Percentiles rank a stretch among this genome's conserved stretches.
phyloP scores from a whole-genome alignment of 2,329 filamentous ascomycete species.

The Fusarium globosum region DNA sequence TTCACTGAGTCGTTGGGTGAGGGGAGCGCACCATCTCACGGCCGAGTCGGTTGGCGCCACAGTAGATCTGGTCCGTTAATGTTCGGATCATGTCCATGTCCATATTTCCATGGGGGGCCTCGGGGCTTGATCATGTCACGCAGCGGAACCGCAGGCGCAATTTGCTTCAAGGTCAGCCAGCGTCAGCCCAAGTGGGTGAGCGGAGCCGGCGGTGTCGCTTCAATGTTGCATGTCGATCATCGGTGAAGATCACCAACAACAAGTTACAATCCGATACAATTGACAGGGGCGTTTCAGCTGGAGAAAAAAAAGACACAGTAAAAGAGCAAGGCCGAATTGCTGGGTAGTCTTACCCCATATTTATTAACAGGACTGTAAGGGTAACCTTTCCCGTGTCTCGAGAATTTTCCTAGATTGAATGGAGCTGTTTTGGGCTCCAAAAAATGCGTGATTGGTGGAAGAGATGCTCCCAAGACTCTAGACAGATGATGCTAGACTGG shows the following conservation, averaged over 20 bases:
- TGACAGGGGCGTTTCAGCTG: not conserved
- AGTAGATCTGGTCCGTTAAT: constrained; percentile 6
- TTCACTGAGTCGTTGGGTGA: not conserved
- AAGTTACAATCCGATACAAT: too few relatives aligned
- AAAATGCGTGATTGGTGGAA: constrained; percentile 3
- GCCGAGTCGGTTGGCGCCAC: constrained; percentile 2
- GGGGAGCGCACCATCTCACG: not conserved
- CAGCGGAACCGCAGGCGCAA: constrained; percentile 29
- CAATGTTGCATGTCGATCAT: constrained; percentile 6
- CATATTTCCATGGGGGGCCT: not conserved
- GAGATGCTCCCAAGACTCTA: not conserved
- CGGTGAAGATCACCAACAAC: not conserved
- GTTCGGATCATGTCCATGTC: not conserved
- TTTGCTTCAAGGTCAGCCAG: not conserved
- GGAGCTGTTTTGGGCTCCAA: not conserved
- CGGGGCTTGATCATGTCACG: not conserved
- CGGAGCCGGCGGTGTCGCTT: constrained; percentile 5
- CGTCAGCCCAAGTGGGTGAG: not conserved
- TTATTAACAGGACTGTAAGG: not conserved
- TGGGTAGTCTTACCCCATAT: not conserved
- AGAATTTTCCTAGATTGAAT: not conserved
- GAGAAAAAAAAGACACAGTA: not conserved
- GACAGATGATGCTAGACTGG: constrained; percentile 1
- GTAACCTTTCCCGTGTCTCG: constrained; percentile 2
- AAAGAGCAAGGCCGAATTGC: not conserved